Evolutionary conservation across 352 stramenopile species (phyloP).

Genomic region (Globisporangium viniferum): DNA sequence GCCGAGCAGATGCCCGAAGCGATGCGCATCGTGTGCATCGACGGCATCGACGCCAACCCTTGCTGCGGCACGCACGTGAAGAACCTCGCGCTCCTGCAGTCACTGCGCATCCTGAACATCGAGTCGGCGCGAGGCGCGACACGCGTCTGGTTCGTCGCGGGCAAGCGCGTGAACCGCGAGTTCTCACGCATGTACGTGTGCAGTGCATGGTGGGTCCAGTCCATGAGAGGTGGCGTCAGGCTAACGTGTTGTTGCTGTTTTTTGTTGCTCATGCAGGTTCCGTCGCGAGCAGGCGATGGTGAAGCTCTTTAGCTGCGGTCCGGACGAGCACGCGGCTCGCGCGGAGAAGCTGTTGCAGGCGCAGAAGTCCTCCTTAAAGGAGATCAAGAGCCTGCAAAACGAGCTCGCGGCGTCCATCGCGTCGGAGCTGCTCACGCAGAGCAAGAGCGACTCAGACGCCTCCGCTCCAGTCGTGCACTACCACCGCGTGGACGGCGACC

Average conservation of each 20-base stretch:
- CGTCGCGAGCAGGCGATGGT: slow-evolving; percentile 65
- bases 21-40: slow-evolving; percentile 83
- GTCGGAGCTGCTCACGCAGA: slow-evolving; percentile 34
- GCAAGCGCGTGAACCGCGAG: slow-evolving; percentile 72
- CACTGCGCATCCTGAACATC: slow-evolving; percentile 69
- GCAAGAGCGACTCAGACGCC: slow-evolving; percentile 9
- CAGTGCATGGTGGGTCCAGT: neutral
- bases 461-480: slow-evolving; percentile 34
- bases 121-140: slow-evolving; percentile 63
- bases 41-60: slow-evolving; percentile 79
- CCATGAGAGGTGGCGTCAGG: neutral
- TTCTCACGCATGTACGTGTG: slow-evolving; percentile 55
- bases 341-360: slow-evolving; percentile 62
- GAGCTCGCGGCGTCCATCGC: slow-evolving; percentile 58
- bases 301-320: slow-evolving; percentile 66
- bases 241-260: neutral
- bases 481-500: slow-evolving; percentile 58
- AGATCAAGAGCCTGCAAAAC: slow-evolving; percentile 71
- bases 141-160: slow-evolving; percentile 84
- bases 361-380: slow-evolving; percentile 57
- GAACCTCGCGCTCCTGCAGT: slow-evolving; percentile 50
- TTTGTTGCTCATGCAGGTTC: slow-evolving; percentile 20
- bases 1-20: slow-evolving; percentile 51
- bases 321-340: slow-evolving; percentile 60
- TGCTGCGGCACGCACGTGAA: slow-evolving; percentile 89